These are phyloP conservation scores for Rosa rugosa DNA, from an alignment of 306 rosid species.

Conservation along the genomic window DNA sequence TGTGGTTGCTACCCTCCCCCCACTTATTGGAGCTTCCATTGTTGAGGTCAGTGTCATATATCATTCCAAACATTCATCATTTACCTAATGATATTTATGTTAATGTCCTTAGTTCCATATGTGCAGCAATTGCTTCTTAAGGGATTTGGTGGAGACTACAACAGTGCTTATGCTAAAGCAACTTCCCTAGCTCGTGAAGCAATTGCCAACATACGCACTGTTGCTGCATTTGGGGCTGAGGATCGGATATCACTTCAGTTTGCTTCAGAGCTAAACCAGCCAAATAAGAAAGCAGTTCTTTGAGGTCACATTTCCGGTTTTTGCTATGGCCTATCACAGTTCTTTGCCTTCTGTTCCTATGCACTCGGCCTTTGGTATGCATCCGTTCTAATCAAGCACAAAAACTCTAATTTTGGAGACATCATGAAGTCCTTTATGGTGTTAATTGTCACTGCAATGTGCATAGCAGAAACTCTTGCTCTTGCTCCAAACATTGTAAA, in stretches of 20 bases:
- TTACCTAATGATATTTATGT: not conserved
- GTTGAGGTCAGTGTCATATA: constrained; percentile 55
- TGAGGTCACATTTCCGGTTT: constrained; percentile 82
- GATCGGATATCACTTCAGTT: constrained; percentile 61
- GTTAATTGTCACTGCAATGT: constrained; percentile 63
- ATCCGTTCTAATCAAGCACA: constrained; percentile 63
- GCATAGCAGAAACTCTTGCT: constrained; percentile 86
- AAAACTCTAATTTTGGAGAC: constrained; percentile 66
- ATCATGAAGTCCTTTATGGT: constrained; percentile 81
- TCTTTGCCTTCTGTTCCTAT: constrained; percentile 75
- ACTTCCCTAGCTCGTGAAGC: constrained; percentile 73
- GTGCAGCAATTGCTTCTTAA: constrained; percentile 81
- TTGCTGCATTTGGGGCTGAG: constrained; percentile 86
- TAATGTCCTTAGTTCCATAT: not conserved
- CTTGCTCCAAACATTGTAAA: constrained; percentile 80
- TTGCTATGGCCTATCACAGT: constrained; percentile 68
- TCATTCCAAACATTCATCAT: not conserved
- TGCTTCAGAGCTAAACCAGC: constrained; percentile 61
- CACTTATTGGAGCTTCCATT: constrained; percentile 81
- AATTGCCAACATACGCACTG: constrained; percentile 68
- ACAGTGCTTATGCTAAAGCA: constrained; percentile 62
- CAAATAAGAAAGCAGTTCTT: constrained; percentile 64
- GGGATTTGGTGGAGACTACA: constrained; percentile 85
- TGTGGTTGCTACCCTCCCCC: constrained; percentile 67
- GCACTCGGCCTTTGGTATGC: constrained; percentile 94